Evolutionary conservation across 306 rosid genomes (phyloP).

Genomic region (Luffa acutangula): DNA sequence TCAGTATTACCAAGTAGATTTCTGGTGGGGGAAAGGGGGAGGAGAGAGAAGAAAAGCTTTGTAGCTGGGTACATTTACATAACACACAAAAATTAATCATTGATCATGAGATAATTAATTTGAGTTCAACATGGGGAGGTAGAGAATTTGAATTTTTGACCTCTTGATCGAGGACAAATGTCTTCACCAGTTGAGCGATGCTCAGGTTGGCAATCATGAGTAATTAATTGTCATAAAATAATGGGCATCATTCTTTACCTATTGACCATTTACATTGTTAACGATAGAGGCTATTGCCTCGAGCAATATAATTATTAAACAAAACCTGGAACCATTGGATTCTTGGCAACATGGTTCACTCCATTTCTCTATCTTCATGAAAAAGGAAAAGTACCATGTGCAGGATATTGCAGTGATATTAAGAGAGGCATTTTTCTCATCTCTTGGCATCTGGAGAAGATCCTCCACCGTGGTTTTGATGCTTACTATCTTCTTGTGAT

Average conservation of each 20-base stretch:
- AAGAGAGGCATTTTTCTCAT: conserved; percentile 14
- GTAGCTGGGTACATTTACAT: neutral
- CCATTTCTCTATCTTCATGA: conserved; percentile 2
- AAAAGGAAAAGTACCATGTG: neutral
- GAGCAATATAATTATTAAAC: neutral
- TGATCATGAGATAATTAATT: neutral
- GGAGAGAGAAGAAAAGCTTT: neutral
- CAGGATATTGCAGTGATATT: neutral
- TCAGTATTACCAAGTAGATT: neutral
- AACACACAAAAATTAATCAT: neutral
- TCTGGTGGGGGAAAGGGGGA: neutral
- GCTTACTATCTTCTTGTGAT: conserved; percentile 23
- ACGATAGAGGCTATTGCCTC: neutral
- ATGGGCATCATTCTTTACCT: neutral
- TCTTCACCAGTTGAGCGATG: too few species aligned
- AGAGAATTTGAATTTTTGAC: too few species aligned
- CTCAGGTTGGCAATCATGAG: neutral
- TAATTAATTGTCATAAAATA: neutral
- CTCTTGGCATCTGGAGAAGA: conserved; percentile 24
- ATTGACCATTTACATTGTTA: neutral
- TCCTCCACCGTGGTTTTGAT: conserved; percentile 21
- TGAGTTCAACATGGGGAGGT: too few species aligned
- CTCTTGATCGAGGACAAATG: too few species aligned
- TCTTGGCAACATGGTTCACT: conserved; percentile 4
- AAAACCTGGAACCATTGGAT: neutral